These are phyloP conservation scores for Ambrosia trifida DNA, from an alignment of 129 eudicot genomes.

Conservation along the genomic window DNA sequence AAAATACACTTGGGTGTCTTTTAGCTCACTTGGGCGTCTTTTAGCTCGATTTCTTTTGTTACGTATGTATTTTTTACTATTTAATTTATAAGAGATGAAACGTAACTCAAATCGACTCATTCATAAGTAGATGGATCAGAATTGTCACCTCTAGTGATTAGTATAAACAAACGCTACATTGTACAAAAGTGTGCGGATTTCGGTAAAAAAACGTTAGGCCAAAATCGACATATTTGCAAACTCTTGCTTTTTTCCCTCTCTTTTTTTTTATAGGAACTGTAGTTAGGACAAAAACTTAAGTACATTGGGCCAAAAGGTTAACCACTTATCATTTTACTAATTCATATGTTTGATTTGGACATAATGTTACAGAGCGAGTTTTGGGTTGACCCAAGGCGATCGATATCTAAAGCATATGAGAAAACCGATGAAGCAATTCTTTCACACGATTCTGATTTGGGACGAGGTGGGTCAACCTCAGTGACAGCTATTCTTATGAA, in stretches of 20 bases:
- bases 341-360: conserved; percentile 1
- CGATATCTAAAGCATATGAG: conserved; percentile 64
- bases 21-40: neutral
- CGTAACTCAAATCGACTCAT: neutral
- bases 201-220: neutral
- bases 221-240: too few species aligned
- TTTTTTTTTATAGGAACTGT: too few species aligned
- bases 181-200: neutral
- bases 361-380: conserved; percentile 45
- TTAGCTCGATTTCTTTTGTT: neutral
- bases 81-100: neutral
- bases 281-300: too few species aligned
- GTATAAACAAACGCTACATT: neutral
- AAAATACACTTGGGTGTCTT: neutral
- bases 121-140: too few species aligned
- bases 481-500: conserved; percentile 68
- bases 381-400: conserved; percentile 60
- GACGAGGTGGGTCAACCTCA: conserved; percentile 75
- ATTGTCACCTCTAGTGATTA: too few species aligned
- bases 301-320: conserved; percentile 9
- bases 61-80: neutral
- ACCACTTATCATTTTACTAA: neutral
- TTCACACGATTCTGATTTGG: conserved; percentile 53
- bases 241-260: too few species aligned
- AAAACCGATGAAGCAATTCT: conserved; percentile 67